Conservation (phyloP, 2,329 filamentous ascomycete species). For the Penicillium digitatum region DNA sequence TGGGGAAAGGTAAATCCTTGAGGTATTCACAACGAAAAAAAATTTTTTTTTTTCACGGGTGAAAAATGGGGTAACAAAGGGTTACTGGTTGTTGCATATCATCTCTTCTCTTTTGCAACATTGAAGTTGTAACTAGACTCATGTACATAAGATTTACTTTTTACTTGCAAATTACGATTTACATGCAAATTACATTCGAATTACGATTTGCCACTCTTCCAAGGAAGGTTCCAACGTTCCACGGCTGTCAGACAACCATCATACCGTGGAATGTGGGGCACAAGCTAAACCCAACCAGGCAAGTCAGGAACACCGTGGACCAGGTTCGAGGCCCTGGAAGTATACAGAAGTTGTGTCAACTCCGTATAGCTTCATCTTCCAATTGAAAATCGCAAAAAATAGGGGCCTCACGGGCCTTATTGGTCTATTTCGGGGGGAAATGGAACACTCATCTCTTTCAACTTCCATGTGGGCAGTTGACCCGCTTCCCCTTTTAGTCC, state of each 20-base stretch:
- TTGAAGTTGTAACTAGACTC: background rate
- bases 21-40: background rate
- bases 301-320: constrained; percentile 13
- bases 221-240: background rate
- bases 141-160: no score
- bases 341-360: background rate
- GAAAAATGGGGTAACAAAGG: background rate
- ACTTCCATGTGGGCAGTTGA: constrained; percentile 6
- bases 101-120: constrained; percentile 5
- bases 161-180: no score
- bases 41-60: background rate
- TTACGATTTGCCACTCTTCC: no score
- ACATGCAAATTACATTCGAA: no score
- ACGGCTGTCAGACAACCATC: background rate
- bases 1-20: background rate
- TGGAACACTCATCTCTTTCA: constrained; percentile 5
- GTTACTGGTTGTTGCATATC: background rate
- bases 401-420: background rate
- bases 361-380: background rate
- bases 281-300: constrained; percentile 22
- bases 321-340: background rate
- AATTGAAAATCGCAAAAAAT: background rate
- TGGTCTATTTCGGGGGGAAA: background rate
- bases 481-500: constrained; percentile 15
- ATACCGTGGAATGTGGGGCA: constrained; percentile 22